Base-by-base conservation (phyloP, 2,329 filamentous ascomycete genomes). In the Fusarium keratoplasticum region DNA sequence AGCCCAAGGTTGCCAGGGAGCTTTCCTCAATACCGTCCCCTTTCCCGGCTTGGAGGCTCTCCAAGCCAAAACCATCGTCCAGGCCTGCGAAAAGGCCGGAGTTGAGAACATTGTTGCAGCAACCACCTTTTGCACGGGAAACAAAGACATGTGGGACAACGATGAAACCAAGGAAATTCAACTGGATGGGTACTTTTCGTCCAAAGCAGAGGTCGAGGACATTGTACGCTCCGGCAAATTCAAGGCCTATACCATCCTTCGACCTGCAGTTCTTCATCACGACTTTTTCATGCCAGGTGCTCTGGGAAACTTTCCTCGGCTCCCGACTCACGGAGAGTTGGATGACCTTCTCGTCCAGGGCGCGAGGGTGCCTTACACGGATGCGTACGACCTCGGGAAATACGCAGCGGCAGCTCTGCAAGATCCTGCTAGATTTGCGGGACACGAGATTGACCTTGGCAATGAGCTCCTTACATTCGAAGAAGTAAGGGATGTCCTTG, bases 181-280 rank as follows among this genome's bases (percentile, higher is more conserved):
- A 0, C 61, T 83, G 33, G 65, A 52, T 55, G 67, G 31, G 1
- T 83, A 86, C 71, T 86, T 78, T 54, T 61, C 73, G 35, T 84
- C 82, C 61, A 86, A 86, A 73, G 77, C 80, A 4, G 69, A 72
- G 0, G 78, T 84, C 31, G 84, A 86, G 60, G 78, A 81, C 2
- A 62, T 67, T 2, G 80, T 82, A 0, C 79, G 78, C 14, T 31
- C 22, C 2, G 77, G 72, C 27, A 74, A 70, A 6, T 80, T 82
- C 44, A 27, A 69, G n/a, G 59, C 77, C 13, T 82, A 81, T 68
- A 82, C 81, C 2, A 81, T 83, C 57, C 75, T 83, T 18, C 79
- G 81, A 3, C 81, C 82, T 2, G 75, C 73, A 0, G 70, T 80
- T 52, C 20, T 58, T 14, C 33, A 38, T 27, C 55, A 58, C 11